phyloP scores from a whole-genome alignment of 2,329 filamentous ascomycete genomes.

The Bisporella sp. region DNA sequence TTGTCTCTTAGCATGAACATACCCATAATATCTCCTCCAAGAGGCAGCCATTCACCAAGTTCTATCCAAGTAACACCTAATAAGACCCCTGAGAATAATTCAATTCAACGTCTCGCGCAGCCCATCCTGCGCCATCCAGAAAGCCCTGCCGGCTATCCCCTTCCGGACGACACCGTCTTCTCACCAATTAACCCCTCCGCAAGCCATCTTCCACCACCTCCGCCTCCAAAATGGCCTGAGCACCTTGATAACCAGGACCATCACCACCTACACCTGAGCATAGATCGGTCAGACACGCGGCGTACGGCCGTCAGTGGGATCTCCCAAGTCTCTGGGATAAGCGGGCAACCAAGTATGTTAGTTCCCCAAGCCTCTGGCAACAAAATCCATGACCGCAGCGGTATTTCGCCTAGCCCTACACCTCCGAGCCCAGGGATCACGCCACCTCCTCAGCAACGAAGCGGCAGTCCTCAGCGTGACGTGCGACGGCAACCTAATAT shows the following conservation, averaged over 20 bases:
- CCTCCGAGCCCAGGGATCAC: not conserved
- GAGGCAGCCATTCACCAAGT: not conserved
- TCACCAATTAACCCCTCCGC: slow-evolving; percentile 17
- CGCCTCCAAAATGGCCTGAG: slow-evolving; percentile 15
- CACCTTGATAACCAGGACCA: slow-evolving; percentile 2
- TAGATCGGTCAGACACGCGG: slow-evolving; percentile 17
- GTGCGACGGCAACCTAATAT: not conserved
- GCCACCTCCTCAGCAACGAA: not conserved
- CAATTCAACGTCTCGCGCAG: slow-evolving; percentile 14
- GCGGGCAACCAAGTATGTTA: not conserved
- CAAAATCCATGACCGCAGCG: not conserved
- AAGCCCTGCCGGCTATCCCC: slow-evolving; percentile 18
- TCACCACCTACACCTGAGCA: slow-evolving; percentile 2
- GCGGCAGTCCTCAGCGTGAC: not conserved
- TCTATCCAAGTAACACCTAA: not conserved
- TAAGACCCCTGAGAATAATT: not conserved
- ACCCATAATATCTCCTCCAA: not conserved
- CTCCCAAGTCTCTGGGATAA: slow-evolving; percentile 1
- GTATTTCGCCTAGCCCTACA: not conserved
- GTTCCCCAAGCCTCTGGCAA: not conserved
- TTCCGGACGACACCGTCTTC: slow-evolving; percentile 18
- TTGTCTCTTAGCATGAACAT: not conserved
- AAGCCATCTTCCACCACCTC: slow-evolving; percentile 15
- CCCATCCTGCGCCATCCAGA: slow-evolving; percentile 19
- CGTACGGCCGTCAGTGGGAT: slow-evolving; percentile 16